Evolutionary conservation across 306 rosid species (phyloP).

Genomic region (Cucumis cinereus): DNA sequence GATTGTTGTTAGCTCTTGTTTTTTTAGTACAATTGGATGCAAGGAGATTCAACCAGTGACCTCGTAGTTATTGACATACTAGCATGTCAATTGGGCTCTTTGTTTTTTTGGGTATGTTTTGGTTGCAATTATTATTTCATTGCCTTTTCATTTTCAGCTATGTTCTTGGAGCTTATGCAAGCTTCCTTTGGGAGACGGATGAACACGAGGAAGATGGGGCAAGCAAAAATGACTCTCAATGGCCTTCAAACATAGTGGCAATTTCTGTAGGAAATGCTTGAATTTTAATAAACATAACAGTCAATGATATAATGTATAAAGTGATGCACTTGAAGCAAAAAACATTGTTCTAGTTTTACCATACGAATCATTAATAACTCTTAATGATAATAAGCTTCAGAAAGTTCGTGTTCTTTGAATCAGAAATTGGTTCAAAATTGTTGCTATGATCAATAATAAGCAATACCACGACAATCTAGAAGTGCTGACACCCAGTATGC

Average conservation of each 20-base stretch:
- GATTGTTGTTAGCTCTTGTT: neutral
- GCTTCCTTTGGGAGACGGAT: conserved; percentile 71
- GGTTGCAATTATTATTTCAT: neutral
- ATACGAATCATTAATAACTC: neutral
- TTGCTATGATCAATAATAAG: neutral
- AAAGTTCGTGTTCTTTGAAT: neutral
- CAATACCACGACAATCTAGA: neutral
- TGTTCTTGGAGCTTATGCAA: conserved; percentile 68
- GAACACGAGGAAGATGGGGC: conserved; percentile 23
- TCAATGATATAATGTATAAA: neutral
- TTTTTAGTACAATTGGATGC: no score
- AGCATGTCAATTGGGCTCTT: no score
- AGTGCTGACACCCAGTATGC: neutral
- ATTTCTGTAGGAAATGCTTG: neutral
- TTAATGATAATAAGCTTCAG: neutral
- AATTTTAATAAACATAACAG: neutral
- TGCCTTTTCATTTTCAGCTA: conserved; percentile 33
- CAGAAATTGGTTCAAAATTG: neutral
- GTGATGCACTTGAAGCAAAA: neutral
- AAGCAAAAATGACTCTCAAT: conserved; percentile 3
- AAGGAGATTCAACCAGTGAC: no score
- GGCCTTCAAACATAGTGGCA: neutral
- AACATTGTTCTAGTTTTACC: neutral
- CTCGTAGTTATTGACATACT: no score
- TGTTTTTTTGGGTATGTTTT: neutral